Evolutionary conservation across 129 eudicot species (phyloP), one percentile per base, ranked within the genome.

Genomic region (Cynara cardunculus): DNA sequence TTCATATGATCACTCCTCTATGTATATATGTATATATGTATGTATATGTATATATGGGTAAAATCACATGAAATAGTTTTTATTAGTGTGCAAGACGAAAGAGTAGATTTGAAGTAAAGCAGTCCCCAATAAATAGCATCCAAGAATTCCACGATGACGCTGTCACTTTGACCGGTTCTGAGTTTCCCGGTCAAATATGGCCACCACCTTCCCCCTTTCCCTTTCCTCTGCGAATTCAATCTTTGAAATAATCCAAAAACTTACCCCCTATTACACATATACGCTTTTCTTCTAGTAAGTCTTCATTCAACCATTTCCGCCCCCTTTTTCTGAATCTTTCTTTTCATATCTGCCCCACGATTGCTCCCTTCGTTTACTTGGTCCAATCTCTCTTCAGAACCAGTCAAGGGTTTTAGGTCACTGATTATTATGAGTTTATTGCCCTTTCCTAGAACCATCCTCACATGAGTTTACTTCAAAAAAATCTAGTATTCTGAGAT

Each of bases 391-490:
- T 26, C 10, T 70, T 69, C 25, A 71, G 59, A 69, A 2, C 1
- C 59, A 76, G 85, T 89, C 94, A 90, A 87, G 78, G 83, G 81
- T 67, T 84, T 84, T 83, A 78, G 83, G 83, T 62, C 30, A 80
- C 22, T 32, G 68, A 69, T 27, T 49, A 69, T 62, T 6, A 65
- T 73, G 32, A 66, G 18, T 21, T 39, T 73, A 37, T 80, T 59
- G 66, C 44, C 22, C 79, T 71, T 87, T 82, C 89, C 88, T 77
- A 82, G 91, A 86, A 89, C 84, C 61, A 86, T 75, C 92, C 86
- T 76, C 76, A 69, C 25, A 73, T 76, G 84, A 78, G 19, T 73
- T 30, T 35, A 73, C 24, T 68, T 39, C 35, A 6, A 28, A 27
- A 39, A 59, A 3, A 21, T 44, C 18, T 44, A 11, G 3, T 27